phyloP scores from a whole-genome alignment of 2,329 filamentous ascomycete species.

The Onygenales sp. region DNA sequence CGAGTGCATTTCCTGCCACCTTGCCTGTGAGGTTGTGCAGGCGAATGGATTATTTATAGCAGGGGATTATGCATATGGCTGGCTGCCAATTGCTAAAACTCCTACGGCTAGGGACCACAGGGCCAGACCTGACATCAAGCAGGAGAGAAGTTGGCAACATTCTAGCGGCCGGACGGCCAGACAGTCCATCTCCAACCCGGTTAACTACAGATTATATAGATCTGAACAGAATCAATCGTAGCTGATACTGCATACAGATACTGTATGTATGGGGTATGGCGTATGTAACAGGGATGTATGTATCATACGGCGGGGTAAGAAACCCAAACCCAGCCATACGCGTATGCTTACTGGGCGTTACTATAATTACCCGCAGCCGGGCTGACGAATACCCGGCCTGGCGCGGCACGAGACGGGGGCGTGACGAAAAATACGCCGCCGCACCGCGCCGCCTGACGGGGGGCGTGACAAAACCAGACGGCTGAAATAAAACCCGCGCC shows the following conservation, averaged over 20 bases:
- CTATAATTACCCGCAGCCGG: background rate
- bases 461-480: background rate
- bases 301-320: background rate
- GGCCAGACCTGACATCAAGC: too few species aligned
- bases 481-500: background rate
- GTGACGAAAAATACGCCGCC: conserved; percentile 1
- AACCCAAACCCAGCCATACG: background rate
- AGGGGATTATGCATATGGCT: too few species aligned
- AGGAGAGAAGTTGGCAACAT: background rate
- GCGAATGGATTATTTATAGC: too few species aligned
- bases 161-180: background rate
- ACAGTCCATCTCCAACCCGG: background rate
- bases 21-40: too few species aligned
- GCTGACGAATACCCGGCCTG: background rate
- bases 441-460: background rate
- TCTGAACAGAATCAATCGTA: too few species aligned
- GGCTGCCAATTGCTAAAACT: too few species aligned
- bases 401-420: background rate
- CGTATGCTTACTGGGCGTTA: background rate
- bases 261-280: too few species aligned
- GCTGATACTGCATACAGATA: too few species aligned
- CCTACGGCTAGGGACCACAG: too few species aligned
- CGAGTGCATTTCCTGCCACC: too few species aligned
- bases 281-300: too few species aligned
- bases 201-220: background rate